phyloP scores from a whole-genome alignment of 2,329 filamentous ascomycete genomes.

The Pestalotiopsis sp. region DNA sequence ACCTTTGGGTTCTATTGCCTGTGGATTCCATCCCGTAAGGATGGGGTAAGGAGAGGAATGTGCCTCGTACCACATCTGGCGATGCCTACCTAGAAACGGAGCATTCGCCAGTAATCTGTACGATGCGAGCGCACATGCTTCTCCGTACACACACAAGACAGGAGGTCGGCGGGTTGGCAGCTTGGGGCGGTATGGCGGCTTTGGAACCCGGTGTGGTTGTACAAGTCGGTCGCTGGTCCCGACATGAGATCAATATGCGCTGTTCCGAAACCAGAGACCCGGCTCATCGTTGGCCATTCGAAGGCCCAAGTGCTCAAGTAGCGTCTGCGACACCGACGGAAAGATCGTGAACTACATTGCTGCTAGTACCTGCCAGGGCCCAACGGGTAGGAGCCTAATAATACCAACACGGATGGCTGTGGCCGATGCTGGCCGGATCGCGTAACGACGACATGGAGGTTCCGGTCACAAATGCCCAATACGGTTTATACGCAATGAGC shows the following conservation, averaged over 20 bases:
- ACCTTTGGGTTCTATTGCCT: not conserved
- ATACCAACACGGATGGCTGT: not conserved
- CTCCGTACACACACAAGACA: not conserved
- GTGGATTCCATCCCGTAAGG: slow-evolving; percentile 14
- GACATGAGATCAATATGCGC: not conserved
- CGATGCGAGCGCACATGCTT: not conserved
- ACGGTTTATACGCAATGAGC: too few species aligned
- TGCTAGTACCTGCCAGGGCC: not conserved
- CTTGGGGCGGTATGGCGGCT: not conserved
- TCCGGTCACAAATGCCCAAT: too few species aligned
- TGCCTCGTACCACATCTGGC: slow-evolving; percentile 12
- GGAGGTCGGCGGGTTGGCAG: not conserved
- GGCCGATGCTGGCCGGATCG: not conserved
- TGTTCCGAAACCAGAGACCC: not conserved
- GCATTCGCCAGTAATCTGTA: too few species aligned
- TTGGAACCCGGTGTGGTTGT: not conserved
- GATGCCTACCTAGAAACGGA: not conserved
- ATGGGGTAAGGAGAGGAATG: slow-evolving; percentile 1
- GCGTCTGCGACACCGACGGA: not conserved
- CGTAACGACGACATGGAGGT: not conserved
- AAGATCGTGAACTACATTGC: not conserved
- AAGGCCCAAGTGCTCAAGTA: not conserved
- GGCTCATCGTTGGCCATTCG: not conserved
- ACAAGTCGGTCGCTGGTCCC: not conserved
- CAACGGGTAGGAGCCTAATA: not conserved